Conservation (phyloP, 2,329 filamentous ascomycete genomes). For the Lecanicillium sp. region DNA sequence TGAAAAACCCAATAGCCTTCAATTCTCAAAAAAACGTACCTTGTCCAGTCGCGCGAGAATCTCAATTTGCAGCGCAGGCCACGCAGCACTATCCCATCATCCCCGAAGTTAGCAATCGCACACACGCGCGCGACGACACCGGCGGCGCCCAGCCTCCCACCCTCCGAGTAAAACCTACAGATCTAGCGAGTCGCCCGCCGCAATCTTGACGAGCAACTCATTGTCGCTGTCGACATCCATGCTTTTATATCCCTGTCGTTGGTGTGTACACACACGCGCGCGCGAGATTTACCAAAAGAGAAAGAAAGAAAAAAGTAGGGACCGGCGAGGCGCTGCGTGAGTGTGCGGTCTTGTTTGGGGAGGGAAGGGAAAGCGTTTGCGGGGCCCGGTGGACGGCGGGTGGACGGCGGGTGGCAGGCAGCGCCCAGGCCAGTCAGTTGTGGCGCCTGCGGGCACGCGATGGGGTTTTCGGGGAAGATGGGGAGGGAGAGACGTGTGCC, state of each 20-base stretch:
- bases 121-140: background rate
- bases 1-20: constrained; percentile 41
- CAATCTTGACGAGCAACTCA: constrained; percentile 41
- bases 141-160: too few relatives aligned
- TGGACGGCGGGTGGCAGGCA: background rate
- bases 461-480: background rate
- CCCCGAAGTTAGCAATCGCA: constrained; percentile 14
- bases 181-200: constrained; percentile 47
- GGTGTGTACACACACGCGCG: background rate
- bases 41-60: constrained; percentile 64
- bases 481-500: background rate
- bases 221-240: constrained; percentile 55
- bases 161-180: constrained; percentile 51
- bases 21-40: constrained; percentile 28
- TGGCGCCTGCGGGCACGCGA: constrained; percentile 1
- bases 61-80: constrained; percentile 60
- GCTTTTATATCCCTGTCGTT: too few relatives aligned
- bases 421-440: too few relatives aligned
- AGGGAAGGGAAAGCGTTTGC: background rate
- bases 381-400: background rate
- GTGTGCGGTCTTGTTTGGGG: background rate
- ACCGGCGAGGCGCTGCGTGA: background rate
- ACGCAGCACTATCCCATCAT: constrained; percentile 50
- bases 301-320: too few relatives aligned
- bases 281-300: background rate